phyloP scores from a whole-genome alignment of 768 basidiomycete genomes.

The Phallus indusiatus region DNA sequence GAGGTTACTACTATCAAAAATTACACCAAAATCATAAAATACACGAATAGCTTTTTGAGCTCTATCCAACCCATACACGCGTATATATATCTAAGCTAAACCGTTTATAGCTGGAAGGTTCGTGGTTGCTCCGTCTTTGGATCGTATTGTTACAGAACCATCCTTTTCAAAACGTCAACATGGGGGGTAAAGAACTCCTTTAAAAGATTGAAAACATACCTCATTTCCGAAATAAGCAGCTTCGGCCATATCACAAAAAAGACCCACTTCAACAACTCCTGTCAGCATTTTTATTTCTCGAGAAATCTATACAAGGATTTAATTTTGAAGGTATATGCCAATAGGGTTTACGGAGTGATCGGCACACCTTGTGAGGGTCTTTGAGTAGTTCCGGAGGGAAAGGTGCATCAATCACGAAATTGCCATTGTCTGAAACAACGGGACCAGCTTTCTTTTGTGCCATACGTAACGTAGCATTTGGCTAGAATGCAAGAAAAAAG shows the following conservation, averaged over 20 bases:
- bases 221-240: conserved; percentile 96
- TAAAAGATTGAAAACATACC: conserved; percentile 26
- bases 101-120: background rate
- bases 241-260: conserved; percentile 89
- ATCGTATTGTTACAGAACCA: conserved; percentile 5
- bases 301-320: conserved; percentile 51
- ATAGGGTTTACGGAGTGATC: background rate
- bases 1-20: no score
- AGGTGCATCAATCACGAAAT: conserved; percentile 96
- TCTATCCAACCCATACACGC: no score
- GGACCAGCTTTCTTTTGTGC: conserved; percentile 78
- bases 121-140: background rate
- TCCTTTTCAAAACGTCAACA: background rate
- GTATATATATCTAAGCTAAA: no score
- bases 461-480: conserved; percentile 80
- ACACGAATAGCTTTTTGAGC: no score
- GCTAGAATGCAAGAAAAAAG: conserved; percentile 25
- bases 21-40: no score
- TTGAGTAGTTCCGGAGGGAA: conserved; percentile 62
- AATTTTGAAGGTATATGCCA: conserved; percentile 5
- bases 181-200: background rate
- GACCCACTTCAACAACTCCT: conserved; percentile 95
- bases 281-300: conserved; percentile 85
- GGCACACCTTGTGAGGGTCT: conserved; percentile 50
- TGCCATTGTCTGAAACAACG: conserved; percentile 94